These are phyloP conservation scores for Larix sibirica DNA, from an alignment of 83 land plant genomes.

Conservation along the genomic window DNA sequence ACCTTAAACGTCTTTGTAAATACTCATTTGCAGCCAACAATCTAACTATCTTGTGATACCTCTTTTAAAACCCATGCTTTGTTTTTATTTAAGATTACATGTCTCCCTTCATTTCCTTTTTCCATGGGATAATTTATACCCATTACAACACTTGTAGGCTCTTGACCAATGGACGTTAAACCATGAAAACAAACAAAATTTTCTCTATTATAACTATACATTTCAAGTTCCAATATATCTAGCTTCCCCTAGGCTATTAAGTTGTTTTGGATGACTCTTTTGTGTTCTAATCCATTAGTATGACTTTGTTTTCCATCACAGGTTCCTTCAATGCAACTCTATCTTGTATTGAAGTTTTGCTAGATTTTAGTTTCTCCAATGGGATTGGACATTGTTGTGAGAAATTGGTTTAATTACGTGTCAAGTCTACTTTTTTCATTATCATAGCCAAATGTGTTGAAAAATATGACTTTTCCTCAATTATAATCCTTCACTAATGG, in stretches of 20 bases:
- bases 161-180: no score
- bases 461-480: not conserved
- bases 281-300: not conserved
- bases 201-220: no score
- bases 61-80: slow-evolving; percentile 9
- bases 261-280: not conserved
- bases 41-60: not conserved
- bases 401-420: not conserved
- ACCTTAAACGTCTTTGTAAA: slow-evolving; percentile 1
- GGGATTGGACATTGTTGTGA: not conserved
- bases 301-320: not conserved
- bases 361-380: not conserved
- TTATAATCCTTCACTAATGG: not conserved
- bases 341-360: not conserved
- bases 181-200: no score
- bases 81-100: slow-evolving; percentile 10
- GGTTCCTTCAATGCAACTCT: not conserved
- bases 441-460: not conserved
- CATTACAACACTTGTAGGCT: no score
- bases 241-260: no score
- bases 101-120: not conserved
- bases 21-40: slow-evolving; percentile 14
- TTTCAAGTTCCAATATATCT: no score
- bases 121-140: no score
- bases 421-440: not conserved